Evolutionary conservation across 176 grass and related monocot species (phyloP).

Genomic region (Carex cristatella): DNA sequence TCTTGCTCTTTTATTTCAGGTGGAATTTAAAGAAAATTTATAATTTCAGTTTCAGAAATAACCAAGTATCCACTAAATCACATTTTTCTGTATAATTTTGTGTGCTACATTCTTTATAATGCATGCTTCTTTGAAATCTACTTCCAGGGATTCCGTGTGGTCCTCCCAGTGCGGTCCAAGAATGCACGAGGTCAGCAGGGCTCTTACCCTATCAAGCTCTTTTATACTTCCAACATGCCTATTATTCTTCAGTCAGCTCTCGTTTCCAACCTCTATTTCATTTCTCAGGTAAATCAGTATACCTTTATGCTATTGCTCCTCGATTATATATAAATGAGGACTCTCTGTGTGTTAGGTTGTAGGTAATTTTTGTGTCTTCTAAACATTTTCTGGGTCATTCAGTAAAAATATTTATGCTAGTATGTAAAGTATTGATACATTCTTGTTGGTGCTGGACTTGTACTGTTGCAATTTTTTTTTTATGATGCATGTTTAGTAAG

Average conservation of each 20-base stretch:
- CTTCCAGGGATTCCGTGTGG: conserved; percentile 95
- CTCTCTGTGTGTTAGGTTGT: background rate
- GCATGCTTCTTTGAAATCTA: conserved; percentile 32
- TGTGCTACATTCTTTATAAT: background rate
- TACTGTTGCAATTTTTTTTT: background rate
- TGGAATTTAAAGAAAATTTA: background rate
- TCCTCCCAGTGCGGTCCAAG: conserved; percentile 87
- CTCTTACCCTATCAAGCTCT: conserved; percentile 96
- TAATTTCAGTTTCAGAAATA: background rate
- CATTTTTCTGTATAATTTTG: background rate
- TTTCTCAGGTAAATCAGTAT: conserved; percentile 57
- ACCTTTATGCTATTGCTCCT: background rate
- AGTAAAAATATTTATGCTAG: background rate
- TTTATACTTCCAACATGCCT: conserved; percentile 97
- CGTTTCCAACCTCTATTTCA: conserved; percentile 94
- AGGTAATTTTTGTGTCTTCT: background rate
- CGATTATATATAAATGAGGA: background rate
- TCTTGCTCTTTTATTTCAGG: conserved; percentile 22
- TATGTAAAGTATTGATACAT: background rate
- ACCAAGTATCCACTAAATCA: background rate
- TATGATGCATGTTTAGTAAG: background rate
- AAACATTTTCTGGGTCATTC: background rate
- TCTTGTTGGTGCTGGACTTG: background rate
- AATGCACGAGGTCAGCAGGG: conserved; percentile 96
- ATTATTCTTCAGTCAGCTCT: conserved; percentile 93